Evolutionary conservation across 2,329 filamentous ascomycete genomes (phyloP), one percentile per base, ranked within the genome.

Genomic region (Aspergillus sp.): DNA sequence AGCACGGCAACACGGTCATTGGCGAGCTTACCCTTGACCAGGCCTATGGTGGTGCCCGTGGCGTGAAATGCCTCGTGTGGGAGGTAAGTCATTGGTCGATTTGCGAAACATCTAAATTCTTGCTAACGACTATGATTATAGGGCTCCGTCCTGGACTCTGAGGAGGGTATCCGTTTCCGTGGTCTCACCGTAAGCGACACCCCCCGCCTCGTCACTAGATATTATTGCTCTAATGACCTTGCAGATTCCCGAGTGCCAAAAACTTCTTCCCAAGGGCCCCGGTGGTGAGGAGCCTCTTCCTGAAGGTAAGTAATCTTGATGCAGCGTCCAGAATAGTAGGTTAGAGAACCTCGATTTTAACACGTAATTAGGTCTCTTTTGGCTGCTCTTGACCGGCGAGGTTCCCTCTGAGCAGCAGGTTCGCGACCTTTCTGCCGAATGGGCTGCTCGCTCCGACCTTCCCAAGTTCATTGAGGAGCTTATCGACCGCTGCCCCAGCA

Each of bases 81-180:
- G 95, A 99, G 83, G 89, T 83, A 65, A 47, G 69, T 60, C 46
- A 3, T 24, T 9, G 12, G 15, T 14, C 31, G 50, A 35, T 11
- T 23, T 15, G 24, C 47, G 47, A 35, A 33, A 55, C 12, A 23
- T 17, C 23, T 14, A 9, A 46, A 8, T 37, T 15, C 19, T 54
- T 53, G 53, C 57, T 68, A 59, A 55, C 23, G 51, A 27, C 57
- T 55, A 35, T 45, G 33, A 19, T 46, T 56, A 23, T 66, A 84
- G 81, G 87, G 93, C 71, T 99, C 95, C 73, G 95, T 99, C 71
- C 90, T 99, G 73, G 95, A 99, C 81, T 86, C 93, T 58, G 92
- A 98, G 84, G 95, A 99, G 86, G 95, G 95, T 82, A 99, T 99
- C 80, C 91, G 95, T 72, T 99, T 99, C 89, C 90, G 95, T 77